Base-by-base conservation (phyloP, 129 eudicot genomes). In the Chrysanthemum seticuspe region DNA sequence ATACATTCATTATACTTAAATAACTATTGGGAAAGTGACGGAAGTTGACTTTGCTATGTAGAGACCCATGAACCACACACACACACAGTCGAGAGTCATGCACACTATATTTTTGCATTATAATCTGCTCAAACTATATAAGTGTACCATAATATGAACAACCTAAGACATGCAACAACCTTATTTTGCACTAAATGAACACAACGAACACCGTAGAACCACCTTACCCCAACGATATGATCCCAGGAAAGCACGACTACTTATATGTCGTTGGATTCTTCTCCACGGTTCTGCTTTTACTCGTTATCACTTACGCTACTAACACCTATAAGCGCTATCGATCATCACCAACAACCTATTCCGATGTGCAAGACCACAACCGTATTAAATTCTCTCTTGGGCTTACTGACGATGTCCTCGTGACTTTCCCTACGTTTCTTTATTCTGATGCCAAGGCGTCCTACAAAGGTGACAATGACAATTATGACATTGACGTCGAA, bases 391-490 rank as follows among this genome's bases (percentile, higher is more conserved):
- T 63, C 72, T 53, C 82, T 47, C 55, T 53, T 3, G 79, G 83
- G 18, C 58, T 79, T 51, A 71, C 74, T 51, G 83, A 79, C 15
- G 79, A 66, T 19, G 62, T 76, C 12, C 68, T 85, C 13, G 47
- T 70, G 14, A 65, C 76, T 31, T 78, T 74, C 53, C 86, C 86
- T 0, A 63, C 69, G 19, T 76, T 81, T 52, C 60, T 67, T 54
- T 82, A 68, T 73, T 62, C 82, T 6, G 75, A 82, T 18, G 57
- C 67, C 6, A 74, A 14, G 51, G 4, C 36, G 31, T 2, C 40
- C n/a, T 45, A 75, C 50, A 60, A 58, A 29, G 47, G 62, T 14
- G 60, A 31, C 34, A 5, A 65, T 1, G 16, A 21, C 31, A 53
- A 51, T 1, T 23, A 23, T 23, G 40, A 19, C 34, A 5, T 67